A percentile compares a stretch with the other conserved stretches of the same genome.
These are phyloP conservation scores for Grigorovia transvaalensis DNA, from an alignment of 805 yeast genomes.

Conservation along the genomic window DNA sequence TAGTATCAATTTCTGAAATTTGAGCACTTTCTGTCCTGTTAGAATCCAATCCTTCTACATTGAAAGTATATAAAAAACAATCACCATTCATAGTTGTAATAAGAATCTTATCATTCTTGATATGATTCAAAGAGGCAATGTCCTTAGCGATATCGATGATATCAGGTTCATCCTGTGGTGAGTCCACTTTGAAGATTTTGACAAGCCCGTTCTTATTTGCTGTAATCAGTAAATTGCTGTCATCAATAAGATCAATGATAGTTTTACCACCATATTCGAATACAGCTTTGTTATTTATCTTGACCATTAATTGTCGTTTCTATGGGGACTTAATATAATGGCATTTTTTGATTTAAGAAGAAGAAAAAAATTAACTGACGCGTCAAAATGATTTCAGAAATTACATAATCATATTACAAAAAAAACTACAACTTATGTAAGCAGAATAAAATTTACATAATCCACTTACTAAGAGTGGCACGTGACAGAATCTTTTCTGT, in stretches of 20 bases:
- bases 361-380: not conserved
- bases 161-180: slow-evolving; percentile 50
- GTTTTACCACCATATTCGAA: slow-evolving; percentile 27
- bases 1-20: too few species aligned
- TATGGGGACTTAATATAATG: not conserved
- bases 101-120: slow-evolving; percentile 11
- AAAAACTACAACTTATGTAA: not conserved
- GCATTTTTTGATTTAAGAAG: not conserved
- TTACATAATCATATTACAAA: not conserved
- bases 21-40: too few species aligned
- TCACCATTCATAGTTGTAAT: slow-evolving; percentile 22
- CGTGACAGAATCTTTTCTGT: not conserved
- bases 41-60: not conserved
- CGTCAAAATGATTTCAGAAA: not conserved
- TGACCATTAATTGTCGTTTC: not conserved
- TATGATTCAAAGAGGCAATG: slow-evolving; percentile 30
- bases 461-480: not conserved
- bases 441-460: not conserved
- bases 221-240: slow-evolving; percentile 32
- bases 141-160: slow-evolving; percentile 42
- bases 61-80: slow-evolving; percentile 9
- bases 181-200: slow-evolving; percentile 39
- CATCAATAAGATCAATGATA: slow-evolving; percentile 14
- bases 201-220: slow-evolving; percentile 47
- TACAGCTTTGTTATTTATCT: slow-evolving; percentile 15